phyloP scores from a whole-genome alignment of 352 stramenopile genomes.

The Phytophthora fragariaefolia region DNA sequence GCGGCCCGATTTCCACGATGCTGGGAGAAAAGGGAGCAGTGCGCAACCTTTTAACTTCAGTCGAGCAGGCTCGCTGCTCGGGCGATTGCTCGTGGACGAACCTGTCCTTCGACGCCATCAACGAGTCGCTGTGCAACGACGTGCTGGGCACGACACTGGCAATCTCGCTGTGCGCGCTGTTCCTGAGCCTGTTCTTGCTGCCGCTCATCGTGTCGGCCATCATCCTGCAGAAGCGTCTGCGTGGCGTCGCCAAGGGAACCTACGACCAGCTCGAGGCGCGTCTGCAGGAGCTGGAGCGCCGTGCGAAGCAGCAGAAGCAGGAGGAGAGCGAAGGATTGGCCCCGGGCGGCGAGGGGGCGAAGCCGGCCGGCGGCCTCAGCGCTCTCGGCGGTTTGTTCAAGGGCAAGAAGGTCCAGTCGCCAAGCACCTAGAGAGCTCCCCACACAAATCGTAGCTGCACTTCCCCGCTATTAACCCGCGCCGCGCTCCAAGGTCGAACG shows the following conservation, averaged over 20 bases:
- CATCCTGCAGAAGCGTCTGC: constrained; percentile 81
- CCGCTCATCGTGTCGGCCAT: constrained; percentile 76
- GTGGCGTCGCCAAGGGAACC: constrained; percentile 76
- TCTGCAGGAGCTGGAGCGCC: constrained; percentile 68
- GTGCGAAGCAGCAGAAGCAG: constrained; percentile 52
- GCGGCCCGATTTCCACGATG: constrained; percentile 51
- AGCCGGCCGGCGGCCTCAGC: constrained; percentile 18
- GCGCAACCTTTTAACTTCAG: constrained; percentile 53
- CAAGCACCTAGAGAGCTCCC: background rate
- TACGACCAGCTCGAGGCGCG: constrained; percentile 81
- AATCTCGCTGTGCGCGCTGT: constrained; percentile 80
- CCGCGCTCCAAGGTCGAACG: background rate
- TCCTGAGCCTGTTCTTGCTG: constrained; percentile 77
- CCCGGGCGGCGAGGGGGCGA: constrained; percentile 9
- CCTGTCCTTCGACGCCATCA: constrained; percentile 80
- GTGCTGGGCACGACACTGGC: constrained; percentile 79
- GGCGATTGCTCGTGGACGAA: constrained; percentile 86
- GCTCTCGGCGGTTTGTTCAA: constrained; percentile 36
- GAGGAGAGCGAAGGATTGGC: constrained; percentile 29
- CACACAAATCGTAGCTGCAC: background rate
- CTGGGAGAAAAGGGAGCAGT: constrained; percentile 51
- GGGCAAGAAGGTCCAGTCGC: constrained; percentile 35
- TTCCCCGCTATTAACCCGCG: background rate
- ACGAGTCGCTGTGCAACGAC: constrained; percentile 74
- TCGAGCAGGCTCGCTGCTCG: constrained; percentile 75